Conservation (phyloP, 2,329 filamentous ascomycete species). For the Diaporthe citriasiana region DNA sequence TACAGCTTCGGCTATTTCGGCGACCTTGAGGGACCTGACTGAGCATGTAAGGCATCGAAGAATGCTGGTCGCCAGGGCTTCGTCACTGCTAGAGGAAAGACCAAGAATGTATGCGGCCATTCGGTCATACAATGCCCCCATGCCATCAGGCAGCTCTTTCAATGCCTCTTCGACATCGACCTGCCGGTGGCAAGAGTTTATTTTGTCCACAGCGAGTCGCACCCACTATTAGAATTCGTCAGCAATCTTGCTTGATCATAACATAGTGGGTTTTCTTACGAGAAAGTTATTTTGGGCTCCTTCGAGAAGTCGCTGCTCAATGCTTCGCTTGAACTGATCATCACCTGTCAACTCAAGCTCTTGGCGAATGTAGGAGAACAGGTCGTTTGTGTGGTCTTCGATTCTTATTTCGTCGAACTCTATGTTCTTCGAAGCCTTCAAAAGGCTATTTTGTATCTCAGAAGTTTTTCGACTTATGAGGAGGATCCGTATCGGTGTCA, state of each 20-base stretch:
- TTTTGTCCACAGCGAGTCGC: background rate
- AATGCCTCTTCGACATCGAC: background rate
- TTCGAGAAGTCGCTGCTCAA: slow-evolving; percentile 3
- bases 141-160: slow-evolving; percentile 3
- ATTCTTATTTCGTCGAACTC: background rate
- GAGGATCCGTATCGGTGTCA: background rate
- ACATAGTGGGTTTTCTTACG: background rate
- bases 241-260: background rate
- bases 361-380: background rate
- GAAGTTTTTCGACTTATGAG: background rate
- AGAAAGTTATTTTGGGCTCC: slow-evolving; percentile 1
- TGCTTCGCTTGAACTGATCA: background rate
- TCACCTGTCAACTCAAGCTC: background rate
- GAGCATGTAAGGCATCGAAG: slow-evolving; percentile 13
- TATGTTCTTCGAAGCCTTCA: background rate
- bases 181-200: background rate
- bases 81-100: background rate
- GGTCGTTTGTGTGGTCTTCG: background rate
- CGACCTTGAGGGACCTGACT: background rate
- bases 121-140: slow-evolving; percentile 8
- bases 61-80: background rate
- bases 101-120: background rate
- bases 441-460: background rate
- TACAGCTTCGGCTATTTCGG: background rate
- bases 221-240: background rate